Percentiles rank a stretch among this genome's conserved stretches.
Conservation (phyloP, 257 asterid species). For the Solanum chiquidenum region DNA sequence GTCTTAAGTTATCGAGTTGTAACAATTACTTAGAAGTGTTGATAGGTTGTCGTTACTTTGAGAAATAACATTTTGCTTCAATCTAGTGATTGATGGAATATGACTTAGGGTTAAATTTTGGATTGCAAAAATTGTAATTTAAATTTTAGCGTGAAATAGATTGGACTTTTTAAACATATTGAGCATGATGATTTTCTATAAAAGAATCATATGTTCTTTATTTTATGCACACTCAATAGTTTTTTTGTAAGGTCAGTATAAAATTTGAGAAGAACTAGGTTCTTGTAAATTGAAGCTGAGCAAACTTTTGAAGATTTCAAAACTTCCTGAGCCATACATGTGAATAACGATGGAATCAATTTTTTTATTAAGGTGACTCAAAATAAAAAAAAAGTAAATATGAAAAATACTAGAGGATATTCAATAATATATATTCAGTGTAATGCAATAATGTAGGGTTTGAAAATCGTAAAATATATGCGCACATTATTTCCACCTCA, state of each 20-base stretch:
- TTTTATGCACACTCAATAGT: background rate
- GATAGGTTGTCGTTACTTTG: no score
- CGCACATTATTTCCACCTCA: no score
- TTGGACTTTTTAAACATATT: accelerated
- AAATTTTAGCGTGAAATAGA: no score
- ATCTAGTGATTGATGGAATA: no score
- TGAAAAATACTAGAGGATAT: background rate
- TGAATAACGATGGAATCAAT: accelerated
- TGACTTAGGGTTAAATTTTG: no score
- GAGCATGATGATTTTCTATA: no score
- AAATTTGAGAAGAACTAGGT: background rate
- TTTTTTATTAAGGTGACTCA: background rate
- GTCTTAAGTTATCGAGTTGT: no score
- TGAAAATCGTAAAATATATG: no score
- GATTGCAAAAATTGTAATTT: background rate
- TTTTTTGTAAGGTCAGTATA: background rate
- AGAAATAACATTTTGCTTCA: no score
- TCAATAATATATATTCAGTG: no score
- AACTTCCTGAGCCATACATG: background rate
- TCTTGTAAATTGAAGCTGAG: background rate
- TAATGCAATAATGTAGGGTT: background rate
- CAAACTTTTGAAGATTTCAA: background rate
- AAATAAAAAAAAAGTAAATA: background rate
- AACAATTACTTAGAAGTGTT: no score
- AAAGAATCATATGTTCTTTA: background rate